Evolutionary conservation across 225 moss, liverwort and hornwort genomes (phyloP).

Genomic region (Climacium dendroides): DNA sequence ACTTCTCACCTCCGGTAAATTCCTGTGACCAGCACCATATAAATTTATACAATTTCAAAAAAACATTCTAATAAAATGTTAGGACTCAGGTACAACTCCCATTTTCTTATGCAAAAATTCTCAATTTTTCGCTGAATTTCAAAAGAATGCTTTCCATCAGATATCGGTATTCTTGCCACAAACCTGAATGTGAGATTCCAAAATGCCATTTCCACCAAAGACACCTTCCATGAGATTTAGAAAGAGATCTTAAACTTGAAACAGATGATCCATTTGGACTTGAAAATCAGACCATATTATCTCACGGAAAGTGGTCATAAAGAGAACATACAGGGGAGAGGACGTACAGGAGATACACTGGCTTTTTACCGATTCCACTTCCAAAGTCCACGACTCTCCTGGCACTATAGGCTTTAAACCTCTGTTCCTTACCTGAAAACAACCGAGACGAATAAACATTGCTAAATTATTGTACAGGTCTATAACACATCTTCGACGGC

Average conservation of each 20-base stretch:
- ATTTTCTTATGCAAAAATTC: not conserved
- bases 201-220: not conserved
- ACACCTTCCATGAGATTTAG: not conserved
- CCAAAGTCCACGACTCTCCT: constrained; percentile 70
- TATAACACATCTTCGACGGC: not conserved
- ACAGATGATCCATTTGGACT: not conserved
- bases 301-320: not conserved
- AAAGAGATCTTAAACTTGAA: not conserved
- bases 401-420: constrained; percentile 51
- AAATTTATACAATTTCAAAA: not conserved
- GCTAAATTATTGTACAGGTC: not conserved
- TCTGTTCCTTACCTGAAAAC: constrained; percentile 33
- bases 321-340: not conserved
- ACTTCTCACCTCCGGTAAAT: constrained; percentile 66
- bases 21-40: constrained; percentile 13
- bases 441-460: not conserved
- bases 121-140: not conserved
- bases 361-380: constrained; percentile 60
- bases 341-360: constrained; percentile 71
- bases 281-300: not conserved
- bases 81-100: not conserved
- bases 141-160: not conserved
- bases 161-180: not conserved
- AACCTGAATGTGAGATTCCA: not conserved
- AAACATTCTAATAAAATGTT: not conserved